A percentile compares a stretch with the other conserved stretches of the same genome.
phyloP scores from a whole-genome alignment of 805 yeast genomes.

The Yarrowia sp. region DNA sequence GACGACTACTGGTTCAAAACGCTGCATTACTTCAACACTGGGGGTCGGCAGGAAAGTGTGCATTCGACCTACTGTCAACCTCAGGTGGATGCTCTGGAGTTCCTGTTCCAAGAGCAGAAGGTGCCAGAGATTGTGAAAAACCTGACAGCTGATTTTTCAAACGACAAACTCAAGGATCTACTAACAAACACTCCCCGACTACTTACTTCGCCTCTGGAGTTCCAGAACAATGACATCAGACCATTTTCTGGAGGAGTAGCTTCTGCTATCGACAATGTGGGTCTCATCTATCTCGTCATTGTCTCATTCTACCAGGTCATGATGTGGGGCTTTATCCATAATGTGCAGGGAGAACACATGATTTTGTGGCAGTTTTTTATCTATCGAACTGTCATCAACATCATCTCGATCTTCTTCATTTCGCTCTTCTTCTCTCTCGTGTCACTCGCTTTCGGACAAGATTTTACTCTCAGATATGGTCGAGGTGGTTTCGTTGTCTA shows the following conservation, averaged over 20 bases:
- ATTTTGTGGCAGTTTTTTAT: slow-evolving; percentile 11
- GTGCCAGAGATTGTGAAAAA: slow-evolving; percentile 32
- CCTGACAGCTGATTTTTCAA: slow-evolving; percentile 28
- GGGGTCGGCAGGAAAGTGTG: slow-evolving; percentile 38
- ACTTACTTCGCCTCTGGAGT: slow-evolving; percentile 39
- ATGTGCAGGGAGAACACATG: neutral
- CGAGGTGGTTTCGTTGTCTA: slow-evolving; percentile 66
- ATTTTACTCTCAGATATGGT: slow-evolving; percentile 57
- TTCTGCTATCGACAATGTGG: slow-evolving; percentile 43
- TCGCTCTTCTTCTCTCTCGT: slow-evolving; percentile 58
- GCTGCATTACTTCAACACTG: slow-evolving; percentile 28
- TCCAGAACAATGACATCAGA: slow-evolving; percentile 34
- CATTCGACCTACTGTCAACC: slow-evolving; percentile 49
- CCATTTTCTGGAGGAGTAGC: slow-evolving; percentile 38
- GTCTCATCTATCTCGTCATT: slow-evolving; percentile 67
- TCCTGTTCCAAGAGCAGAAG: slow-evolving; percentile 33
- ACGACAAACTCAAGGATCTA: neutral
- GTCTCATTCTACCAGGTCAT: slow-evolving; percentile 67
- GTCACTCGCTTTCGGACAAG: slow-evolving; percentile 65
- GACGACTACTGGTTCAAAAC: slow-evolving; percentile 32
- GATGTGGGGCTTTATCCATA: slow-evolving; percentile 26
- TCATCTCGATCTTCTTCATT: slow-evolving; percentile 41
- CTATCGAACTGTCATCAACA: neutral
- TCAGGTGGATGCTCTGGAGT: slow-evolving; percentile 41
- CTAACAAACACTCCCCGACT: slow-evolving; percentile 32